These are phyloP conservation scores for Amanita muscaria DNA, from an alignment of 768 basidiomycete genomes.

Conservation along the genomic window DNA sequence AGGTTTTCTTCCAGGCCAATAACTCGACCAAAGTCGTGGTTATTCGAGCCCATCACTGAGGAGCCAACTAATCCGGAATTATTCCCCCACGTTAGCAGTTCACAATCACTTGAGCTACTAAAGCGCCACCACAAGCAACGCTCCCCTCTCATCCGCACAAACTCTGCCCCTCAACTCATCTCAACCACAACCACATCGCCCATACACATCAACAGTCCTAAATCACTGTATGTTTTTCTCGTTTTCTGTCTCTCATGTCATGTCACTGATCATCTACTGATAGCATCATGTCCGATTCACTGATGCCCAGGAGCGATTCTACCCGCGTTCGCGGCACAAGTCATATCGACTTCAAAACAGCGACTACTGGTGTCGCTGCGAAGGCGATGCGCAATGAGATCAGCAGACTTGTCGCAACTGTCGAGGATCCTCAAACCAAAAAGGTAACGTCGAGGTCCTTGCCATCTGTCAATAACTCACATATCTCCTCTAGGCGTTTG, in stretches of 20 bases:
- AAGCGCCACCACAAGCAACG: constrained; percentile 60
- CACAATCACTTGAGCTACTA: constrained; percentile 27
- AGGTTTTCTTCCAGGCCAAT: constrained; percentile 12
- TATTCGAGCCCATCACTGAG: constrained; percentile 43
- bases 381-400: constrained; percentile 99
- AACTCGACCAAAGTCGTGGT: constrained; percentile 24
- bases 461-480: constrained; percentile 13
- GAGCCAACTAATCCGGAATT: constrained; percentile 31
- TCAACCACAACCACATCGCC: constrained; percentile 59
- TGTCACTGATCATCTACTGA: constrained; percentile 11
- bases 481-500: constrained; percentile 56
- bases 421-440: constrained; percentile 71
- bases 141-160: constrained; percentile 31
- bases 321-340: constrained; percentile 68
- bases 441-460: constrained; percentile 43
- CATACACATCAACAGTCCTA: constrained; percentile 39
- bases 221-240: constrained; percentile 26
- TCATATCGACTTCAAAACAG: constrained; percentile 96
- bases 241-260: constrained; percentile 12
- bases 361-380: constrained; percentile 85
- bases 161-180: constrained; percentile 51
- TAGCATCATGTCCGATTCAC: constrained; percentile 42
- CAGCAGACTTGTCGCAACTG: constrained; percentile 81
- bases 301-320: constrained; percentile 58
- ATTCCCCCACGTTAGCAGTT: constrained; percentile 11